phyloP scores from a whole-genome alignment of 2,329 filamentous ascomycete genomes.

The Dactylellina haptotyla region DNA sequence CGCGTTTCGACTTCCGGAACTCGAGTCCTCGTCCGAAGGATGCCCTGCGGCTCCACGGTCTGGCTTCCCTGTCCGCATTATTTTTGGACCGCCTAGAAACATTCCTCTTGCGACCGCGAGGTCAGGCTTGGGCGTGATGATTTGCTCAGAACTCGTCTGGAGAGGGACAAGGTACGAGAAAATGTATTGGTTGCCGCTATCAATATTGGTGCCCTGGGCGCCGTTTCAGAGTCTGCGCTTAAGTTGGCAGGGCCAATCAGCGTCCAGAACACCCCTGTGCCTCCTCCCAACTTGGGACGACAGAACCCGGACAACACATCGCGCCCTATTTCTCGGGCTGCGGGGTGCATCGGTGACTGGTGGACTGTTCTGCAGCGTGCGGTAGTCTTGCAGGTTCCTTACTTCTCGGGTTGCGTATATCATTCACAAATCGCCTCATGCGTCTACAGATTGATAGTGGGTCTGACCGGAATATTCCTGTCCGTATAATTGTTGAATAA shows the following conservation, averaged over 20 bases:
- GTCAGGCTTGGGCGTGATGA: constrained; percentile 22
- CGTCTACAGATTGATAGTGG: no score
- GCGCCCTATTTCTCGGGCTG: background rate
- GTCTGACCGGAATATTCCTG: background rate
- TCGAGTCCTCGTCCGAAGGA: constrained; percentile 1
- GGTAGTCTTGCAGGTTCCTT: background rate
- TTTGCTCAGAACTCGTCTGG: constrained; percentile 42
- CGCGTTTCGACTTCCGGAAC: constrained; percentile 46
- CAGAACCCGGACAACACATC: constrained; percentile 34
- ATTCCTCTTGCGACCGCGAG: constrained; percentile 33
- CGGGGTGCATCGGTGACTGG: background rate
- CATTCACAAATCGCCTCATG: no score
- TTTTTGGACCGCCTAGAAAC: constrained; percentile 31
- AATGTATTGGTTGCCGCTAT: constrained; percentile 53
- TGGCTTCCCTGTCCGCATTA: constrained; percentile 33
- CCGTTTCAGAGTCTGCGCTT: constrained; percentile 47
- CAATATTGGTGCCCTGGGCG: background rate
- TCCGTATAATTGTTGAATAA: background rate
- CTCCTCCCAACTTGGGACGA: constrained; percentile 47
- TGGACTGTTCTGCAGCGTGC: background rate
- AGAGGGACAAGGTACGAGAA: constrained; percentile 39
- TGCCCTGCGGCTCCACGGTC: constrained; percentile 33
- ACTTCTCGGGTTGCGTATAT: no score
- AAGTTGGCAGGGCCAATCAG: constrained; percentile 36
- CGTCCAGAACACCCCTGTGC: constrained; percentile 29